A percentile compares a stretch with the other conserved stretches of the same genome.
These are phyloP conservation scores for Suhomyces sp. DNA, from an alignment of 805 yeast species.

Conservation along the genomic window DNA sequence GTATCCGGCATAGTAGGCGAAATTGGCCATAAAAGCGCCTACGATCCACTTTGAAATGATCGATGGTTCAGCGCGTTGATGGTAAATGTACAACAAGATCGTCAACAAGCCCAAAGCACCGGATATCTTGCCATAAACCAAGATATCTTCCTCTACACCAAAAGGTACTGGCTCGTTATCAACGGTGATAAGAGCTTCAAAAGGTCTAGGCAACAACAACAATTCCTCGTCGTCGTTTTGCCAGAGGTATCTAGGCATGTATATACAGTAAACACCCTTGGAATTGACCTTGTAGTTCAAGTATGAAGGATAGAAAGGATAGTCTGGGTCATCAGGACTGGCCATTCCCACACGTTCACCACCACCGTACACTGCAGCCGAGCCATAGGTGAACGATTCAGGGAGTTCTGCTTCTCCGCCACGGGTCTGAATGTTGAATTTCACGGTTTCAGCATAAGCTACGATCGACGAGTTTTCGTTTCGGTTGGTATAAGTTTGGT, in stretches of 20 bases:
- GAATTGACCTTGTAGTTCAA: conserved; percentile 3
- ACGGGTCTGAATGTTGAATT: conserved; percentile 1
- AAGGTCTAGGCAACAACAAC: conserved; percentile 4
- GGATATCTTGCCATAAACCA: conserved; percentile 2
- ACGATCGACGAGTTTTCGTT: conserved; percentile 3
- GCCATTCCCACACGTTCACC: background rate
- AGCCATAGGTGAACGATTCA: conserved; percentile 1
- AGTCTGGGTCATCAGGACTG: conserved; percentile 3
- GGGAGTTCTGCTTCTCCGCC: conserved; percentile 3
- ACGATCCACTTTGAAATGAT: background rate
- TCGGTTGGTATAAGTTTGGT: conserved; percentile 4
- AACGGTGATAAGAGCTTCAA: conserved; percentile 3
- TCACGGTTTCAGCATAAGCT: background rate
- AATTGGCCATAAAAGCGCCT: background rate
- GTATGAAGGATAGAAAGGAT: background rate
- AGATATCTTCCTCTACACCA: background rate
- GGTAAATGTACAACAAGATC: conserved; percentile 2
- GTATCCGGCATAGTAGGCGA: background rate
- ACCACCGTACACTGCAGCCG: conserved; percentile 1
- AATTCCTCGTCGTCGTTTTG: background rate
- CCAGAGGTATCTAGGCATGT: conserved; percentile 9
- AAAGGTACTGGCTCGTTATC: conserved; percentile 6
- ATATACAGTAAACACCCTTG: conserved; percentile 12
- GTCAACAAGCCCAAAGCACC: background rate
- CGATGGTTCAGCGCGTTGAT: background rate